Percentiles rank a stretch among this genome's conserved stretches.
phyloP scores from a whole-genome alignment of 1,284 basidiomycete species.

The Moniliophthora roreri region DNA sequence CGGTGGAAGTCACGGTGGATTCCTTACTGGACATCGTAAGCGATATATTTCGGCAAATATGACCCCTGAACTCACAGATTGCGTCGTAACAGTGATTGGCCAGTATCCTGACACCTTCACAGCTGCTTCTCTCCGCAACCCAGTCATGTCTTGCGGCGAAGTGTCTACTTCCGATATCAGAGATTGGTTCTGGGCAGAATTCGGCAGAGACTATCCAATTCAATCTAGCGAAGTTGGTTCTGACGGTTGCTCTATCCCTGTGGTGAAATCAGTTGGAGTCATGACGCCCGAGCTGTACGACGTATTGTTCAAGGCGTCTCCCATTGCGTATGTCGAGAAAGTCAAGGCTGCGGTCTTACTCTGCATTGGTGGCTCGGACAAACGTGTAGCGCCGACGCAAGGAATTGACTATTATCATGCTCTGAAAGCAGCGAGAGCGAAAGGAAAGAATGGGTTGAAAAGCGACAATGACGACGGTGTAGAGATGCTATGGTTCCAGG shows the following conservation, averaged over 20 bases:
- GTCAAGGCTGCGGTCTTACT: slow-evolving; percentile 59
- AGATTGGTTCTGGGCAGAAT: slow-evolving; percentile 71
- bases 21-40: slow-evolving; percentile 61
- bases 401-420: slow-evolving; percentile 65
- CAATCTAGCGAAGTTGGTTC: slow-evolving; percentile 27
- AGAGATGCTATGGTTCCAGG: slow-evolving; percentile 63
- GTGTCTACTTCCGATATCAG: slow-evolving; percentile 64
- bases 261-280: slow-evolving; percentile 28
- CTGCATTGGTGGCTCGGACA: slow-evolving; percentile 59
- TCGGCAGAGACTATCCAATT: slow-evolving; percentile 45
- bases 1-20: slow-evolving; percentile 78
- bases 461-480: slow-evolving; percentile 28
- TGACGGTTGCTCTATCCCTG: slow-evolving; percentile 6
- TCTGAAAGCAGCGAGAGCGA: slow-evolving; percentile 41
- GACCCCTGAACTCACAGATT: slow-evolving; percentile 3
- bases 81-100: slow-evolving; percentile 50
- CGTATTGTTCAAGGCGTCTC: slow-evolving; percentile 51
- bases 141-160: slow-evolving; percentile 63
- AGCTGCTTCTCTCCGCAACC: slow-evolving; percentile 66
- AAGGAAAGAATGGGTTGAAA: slow-evolving; percentile 22
- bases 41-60: slow-evolving; percentile 11
- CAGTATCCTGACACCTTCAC: slow-evolving; percentile 61
- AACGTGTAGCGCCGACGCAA: slow-evolving; percentile 65
- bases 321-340: slow-evolving; percentile 52
- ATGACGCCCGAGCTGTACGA: slow-evolving; percentile 46